Conservation (phyloP, 352 stramenopile genomes). For the Phytophthora sp. region DNA sequence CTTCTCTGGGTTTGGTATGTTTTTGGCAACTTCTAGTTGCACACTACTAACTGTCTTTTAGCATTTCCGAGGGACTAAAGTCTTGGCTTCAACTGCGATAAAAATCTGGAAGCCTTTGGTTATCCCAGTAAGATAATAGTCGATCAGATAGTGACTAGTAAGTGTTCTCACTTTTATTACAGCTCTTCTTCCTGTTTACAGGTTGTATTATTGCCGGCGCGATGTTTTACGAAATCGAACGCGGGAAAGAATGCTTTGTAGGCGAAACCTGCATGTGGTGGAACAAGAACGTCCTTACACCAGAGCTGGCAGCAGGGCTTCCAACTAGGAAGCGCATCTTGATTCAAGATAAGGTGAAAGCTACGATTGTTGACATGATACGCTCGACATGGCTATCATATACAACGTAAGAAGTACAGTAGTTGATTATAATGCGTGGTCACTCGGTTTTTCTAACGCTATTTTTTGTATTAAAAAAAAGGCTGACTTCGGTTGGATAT, state of each 20-base stretch:
- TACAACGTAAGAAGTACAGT: constrained; percentile 46
- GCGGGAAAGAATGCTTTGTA: constrained; percentile 70
- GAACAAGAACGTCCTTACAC: constrained; percentile 59
- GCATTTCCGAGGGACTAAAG: constrained; percentile 72
- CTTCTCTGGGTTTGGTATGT: neutral
- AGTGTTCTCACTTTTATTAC: neutral
- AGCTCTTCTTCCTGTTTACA: constrained; percentile 82
- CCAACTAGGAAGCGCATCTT: constrained; percentile 65
- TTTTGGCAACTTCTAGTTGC: neutral
- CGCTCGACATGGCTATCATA: constrained; percentile 76
- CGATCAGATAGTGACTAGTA: neutral
- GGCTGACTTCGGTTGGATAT: constrained; percentile 76
- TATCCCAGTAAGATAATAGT: constrained; percentile 54
- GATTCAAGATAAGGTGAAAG: constrained; percentile 56
- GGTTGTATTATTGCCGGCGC: constrained; percentile 68
- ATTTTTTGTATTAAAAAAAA: constrained; percentile 21
- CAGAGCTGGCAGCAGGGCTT: constrained; percentile 39
- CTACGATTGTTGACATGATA: constrained; percentile 74
- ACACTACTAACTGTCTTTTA: constrained; percentile 12
- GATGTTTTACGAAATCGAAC: constrained; percentile 79
- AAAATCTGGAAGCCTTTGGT: constrained; percentile 62
- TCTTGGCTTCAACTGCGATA: constrained; percentile 64
- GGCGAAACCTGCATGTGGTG: constrained; percentile 64
- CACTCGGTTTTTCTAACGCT: neutral
- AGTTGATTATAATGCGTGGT: no score